These are phyloP conservation scores for Geotrichum phurueaensis DNA, from an alignment of 1,139 yeast genomes.

Conservation along the genomic window DNA sequence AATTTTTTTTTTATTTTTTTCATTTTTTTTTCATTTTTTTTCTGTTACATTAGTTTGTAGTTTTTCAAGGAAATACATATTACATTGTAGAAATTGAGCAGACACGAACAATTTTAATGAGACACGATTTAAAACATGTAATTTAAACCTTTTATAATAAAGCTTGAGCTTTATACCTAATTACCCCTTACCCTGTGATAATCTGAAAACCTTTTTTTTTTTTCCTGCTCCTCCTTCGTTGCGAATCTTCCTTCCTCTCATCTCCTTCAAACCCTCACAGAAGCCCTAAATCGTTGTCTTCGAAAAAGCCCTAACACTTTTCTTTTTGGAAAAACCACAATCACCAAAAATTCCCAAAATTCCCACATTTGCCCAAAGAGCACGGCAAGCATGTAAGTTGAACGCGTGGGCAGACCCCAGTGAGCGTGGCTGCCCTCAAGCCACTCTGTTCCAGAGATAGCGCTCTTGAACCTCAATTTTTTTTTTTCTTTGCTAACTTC, in stretches of 20 bases:
- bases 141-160: too few species aligned
- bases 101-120: too few species aligned
- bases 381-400: not conserved
- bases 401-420: not conserved
- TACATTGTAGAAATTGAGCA: not conserved
- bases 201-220: not conserved
- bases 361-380: not conserved
- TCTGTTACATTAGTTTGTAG: not conserved
- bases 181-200: not conserved
- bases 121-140: too few species aligned
- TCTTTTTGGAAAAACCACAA: not conserved
- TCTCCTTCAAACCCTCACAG: not conserved
- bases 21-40: not conserved
- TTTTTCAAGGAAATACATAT: not conserved
- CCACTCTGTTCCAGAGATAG: too few species aligned
- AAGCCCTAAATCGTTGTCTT: constrained; percentile 1
- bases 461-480: not conserved
- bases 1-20: not conserved
- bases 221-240: not conserved
- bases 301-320: constrained; percentile 4
- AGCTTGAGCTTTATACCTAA: too few species aligned
- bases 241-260: not conserved
- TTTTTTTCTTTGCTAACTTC: not conserved
- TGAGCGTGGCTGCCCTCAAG: not conserved
- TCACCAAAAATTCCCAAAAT: not conserved